Evolutionary conservation across 805 yeast genomes (phyloP).

Genomic region (Metschnikowia chrysomelidarum): DNA sequence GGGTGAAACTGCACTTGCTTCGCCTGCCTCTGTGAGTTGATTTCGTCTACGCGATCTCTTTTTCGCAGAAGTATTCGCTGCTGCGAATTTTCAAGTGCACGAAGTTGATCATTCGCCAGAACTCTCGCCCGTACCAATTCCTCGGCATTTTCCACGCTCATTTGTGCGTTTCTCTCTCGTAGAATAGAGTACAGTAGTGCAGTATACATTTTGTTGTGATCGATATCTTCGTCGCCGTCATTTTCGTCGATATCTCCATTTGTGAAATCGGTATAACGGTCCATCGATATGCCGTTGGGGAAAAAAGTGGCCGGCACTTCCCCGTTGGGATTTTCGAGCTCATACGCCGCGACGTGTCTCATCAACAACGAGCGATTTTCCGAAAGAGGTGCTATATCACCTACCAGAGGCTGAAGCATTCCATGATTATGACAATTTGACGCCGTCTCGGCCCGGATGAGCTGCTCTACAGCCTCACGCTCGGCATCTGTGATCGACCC

Average conservation of each 20-base stretch:
- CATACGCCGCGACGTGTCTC: conserved; percentile 24
- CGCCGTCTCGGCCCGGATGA: conserved; percentile 29
- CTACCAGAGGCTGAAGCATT: conserved; percentile 17
- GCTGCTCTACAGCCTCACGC: conserved; percentile 32
- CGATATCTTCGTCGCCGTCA: not conserved
- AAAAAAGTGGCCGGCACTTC: conserved; percentile 6
- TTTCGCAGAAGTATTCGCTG: conserved; percentile 32
- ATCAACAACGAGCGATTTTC: conserved; percentile 15
- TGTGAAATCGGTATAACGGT: conserved; percentile 20
- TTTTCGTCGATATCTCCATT: no score
- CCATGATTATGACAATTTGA: conserved; percentile 9
- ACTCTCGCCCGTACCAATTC: conserved; percentile 40
- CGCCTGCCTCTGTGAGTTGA: conserved; percentile 41
- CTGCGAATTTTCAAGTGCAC: conserved; percentile 22
- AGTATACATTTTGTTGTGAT: conserved; percentile 29
- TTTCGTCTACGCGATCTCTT: conserved; percentile 40
- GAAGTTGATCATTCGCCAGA: conserved; percentile 26
- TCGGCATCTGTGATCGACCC: conserved; percentile 35
- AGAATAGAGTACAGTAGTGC: conserved; percentile 40
- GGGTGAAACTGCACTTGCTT: conserved; percentile 46
- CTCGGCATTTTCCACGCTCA: conserved; percentile 32
- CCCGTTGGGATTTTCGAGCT: conserved; percentile 24
- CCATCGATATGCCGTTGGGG: conserved; percentile 21
- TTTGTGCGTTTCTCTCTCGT: conserved; percentile 40
- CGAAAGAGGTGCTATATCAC: conserved; percentile 19